Base-by-base conservation (phyloP, 331 rosid species). In the Arachis monticola region DNA sequence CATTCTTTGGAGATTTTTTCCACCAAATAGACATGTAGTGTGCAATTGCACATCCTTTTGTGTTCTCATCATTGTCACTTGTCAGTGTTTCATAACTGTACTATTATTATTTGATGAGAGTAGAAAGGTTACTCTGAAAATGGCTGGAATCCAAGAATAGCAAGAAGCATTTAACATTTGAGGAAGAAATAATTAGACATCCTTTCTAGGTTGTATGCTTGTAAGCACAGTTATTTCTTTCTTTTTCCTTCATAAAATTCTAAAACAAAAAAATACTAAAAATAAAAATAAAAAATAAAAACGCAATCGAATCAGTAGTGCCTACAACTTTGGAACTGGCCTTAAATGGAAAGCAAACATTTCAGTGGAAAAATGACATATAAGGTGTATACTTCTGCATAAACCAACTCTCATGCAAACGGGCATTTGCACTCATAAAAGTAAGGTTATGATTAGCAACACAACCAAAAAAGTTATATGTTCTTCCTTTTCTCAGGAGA, bases 371-470 rank as follows among this genome's bases (percentile, higher is more conserved):
- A 10, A 46, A 7, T 67, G 10, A 46, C 10, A 44, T 63, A 46
- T 55, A 55, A 62, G 51, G 14, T 17, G 22, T 35, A 4, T 35
- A 3, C 40, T 48, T 48, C 70, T 40, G 57, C 70, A 64, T 12
- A 30, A 35, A 64, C 14, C 74, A 30, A 50, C 40, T 7, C 59
- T 55, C 67, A 67, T 27, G 58, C 50, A 40, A 69, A 40, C 48
- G 17, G 27, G 12, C 27, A 38, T 2, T 42, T 30, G 38, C 70
- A 51, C 71, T 35, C 44, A 56, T 41, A n/a, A 10, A 45, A 64
- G 72, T 45, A 60, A 76, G 17, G 42, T 41, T 47, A 38, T 32
- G 55, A 58, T 60, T 10, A 60, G 22, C 70, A 79, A 61, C 61
- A 60, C 17, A 17, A 70, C 3, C 38, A 69, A 56, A 57, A 38